phyloP scores from a whole-genome alignment of 2,329 filamentous ascomycete species.

The Apiospora sp. region DNA sequence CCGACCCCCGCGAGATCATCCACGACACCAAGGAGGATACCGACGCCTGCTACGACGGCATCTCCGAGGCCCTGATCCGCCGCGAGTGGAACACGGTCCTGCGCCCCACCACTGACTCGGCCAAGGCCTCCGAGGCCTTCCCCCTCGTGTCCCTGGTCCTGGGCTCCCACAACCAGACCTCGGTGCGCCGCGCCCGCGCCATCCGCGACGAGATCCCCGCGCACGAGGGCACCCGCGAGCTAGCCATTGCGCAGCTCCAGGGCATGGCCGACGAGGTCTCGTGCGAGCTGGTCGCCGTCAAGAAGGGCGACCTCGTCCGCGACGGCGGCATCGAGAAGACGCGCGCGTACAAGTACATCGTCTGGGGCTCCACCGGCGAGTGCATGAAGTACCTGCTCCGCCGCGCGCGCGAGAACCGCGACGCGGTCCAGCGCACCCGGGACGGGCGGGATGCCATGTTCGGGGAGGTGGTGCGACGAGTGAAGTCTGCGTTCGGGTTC shows the following conservation, averaged over 20 bases:
- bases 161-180: constrained; percentile 82
- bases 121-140: constrained; percentile 36
- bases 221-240: constrained; percentile 49
- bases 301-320: constrained; percentile 29
- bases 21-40: constrained; percentile 77
- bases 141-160: constrained; percentile 70
- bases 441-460: constrained; percentile 70
- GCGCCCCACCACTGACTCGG: constrained; percentile 39
- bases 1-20: constrained; percentile 74
- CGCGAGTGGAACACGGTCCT: constrained; percentile 67
- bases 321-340: constrained; percentile 34
- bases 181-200: constrained; percentile 66
- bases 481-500: constrained; percentile 50
- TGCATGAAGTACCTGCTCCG: constrained; percentile 86
- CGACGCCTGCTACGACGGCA: constrained; percentile 75
- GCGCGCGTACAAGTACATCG: constrained; percentile 70
- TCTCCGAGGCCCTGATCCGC: constrained; percentile 72
- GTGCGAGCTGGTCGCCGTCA: constrained; percentile 59
- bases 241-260: constrained; percentile 81
- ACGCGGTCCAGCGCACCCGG: constrained; percentile 70
- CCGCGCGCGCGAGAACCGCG: constrained; percentile 77
- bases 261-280: constrained; percentile 97
- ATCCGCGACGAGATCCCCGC: constrained; percentile 55
- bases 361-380: constrained; percentile 76
- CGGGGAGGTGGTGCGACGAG: constrained; percentile 65